Evolutionary conservation across 257 asterid genomes (phyloP).

Genomic region (Vinca minor): DNA sequence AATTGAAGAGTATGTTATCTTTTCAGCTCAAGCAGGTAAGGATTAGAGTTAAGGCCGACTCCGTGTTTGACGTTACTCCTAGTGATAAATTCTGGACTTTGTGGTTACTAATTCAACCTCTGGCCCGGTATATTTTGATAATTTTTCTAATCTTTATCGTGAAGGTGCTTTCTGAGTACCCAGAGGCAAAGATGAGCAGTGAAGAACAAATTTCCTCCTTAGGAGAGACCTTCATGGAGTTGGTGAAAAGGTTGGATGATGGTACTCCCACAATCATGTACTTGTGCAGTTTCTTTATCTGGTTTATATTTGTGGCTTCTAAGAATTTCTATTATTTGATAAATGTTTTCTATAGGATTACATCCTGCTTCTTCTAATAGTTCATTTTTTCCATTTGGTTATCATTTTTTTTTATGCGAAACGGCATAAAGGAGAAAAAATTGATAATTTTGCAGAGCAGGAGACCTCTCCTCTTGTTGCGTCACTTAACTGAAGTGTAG

Average conservation of each 20-base stretch:
- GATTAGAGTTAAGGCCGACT: constrained; percentile 23
- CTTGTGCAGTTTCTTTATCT: constrained; percentile 15
- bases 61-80: not conserved
- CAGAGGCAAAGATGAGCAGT: constrained; percentile 68
- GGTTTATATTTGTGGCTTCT: not conserved
- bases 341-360: not conserved
- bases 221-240: constrained; percentile 66
- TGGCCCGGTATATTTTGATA: not conserved
- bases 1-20: constrained; percentile 58
- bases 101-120: not conserved
- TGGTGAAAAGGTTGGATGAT: constrained; percentile 93
- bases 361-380: not conserved
- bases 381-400: not conserved
- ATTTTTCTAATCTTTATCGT: constrained; percentile 9
- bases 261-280: constrained; percentile 58
- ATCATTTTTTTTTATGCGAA: constrained; percentile 1
- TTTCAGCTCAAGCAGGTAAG: constrained; percentile 76
- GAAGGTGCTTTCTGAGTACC: constrained; percentile 74
- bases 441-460: not conserved
- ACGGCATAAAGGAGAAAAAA: not conserved
- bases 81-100: not conserved
- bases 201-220: constrained; percentile 66
- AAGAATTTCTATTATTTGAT: not conserved
- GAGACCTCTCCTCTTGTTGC: not conserved
- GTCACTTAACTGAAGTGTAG: not conserved